Evolutionary conservation across 495 filamentous ascomycete genomes (phyloP).

Genomic region (Penicillium parvum): DNA sequence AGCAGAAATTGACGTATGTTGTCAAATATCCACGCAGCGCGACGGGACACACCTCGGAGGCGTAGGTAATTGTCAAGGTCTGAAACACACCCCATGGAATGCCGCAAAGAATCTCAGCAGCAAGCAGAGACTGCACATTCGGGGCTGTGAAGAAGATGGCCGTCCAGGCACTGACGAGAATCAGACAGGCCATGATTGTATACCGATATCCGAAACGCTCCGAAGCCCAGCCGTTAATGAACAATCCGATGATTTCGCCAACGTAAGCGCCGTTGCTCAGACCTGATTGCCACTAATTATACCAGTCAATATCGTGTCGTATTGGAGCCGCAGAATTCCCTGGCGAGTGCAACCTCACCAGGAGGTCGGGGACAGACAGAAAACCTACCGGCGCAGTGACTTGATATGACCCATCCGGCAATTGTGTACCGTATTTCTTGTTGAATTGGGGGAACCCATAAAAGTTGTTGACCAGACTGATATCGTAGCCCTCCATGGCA

Average conservation of each 20-base stretch:
- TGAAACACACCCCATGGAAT: constrained; percentile 83
- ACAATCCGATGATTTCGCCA: constrained; percentile 71
- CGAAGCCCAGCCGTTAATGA: constrained; percentile 72
- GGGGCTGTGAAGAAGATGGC: constrained; percentile 75
- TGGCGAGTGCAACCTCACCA: background rate
- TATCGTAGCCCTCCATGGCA: constrained; percentile 57
- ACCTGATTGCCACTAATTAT: constrained; percentile 64
- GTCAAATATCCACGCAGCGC: constrained; percentile 69
- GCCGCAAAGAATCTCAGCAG: constrained; percentile 72
- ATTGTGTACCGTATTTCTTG: constrained; percentile 59
- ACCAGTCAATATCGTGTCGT: background rate
- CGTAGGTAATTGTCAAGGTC: constrained; percentile 74
- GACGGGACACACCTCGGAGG: constrained; percentile 73
- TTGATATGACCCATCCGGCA: constrained; percentile 57
- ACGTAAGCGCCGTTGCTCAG: constrained; percentile 62
- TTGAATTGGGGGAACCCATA: constrained; percentile 56
- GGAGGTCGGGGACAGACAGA: background rate
- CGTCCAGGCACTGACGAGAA: constrained; percentile 63
- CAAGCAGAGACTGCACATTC: constrained; percentile 61
- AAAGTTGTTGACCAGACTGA: constrained; percentile 50
- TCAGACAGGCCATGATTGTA: constrained; percentile 65
- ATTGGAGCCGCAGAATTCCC: background rate
- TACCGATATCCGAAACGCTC: constrained; percentile 71
- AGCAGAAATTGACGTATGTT: constrained; percentile 79
- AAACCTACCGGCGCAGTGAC: constrained; percentile 52